A percentile compares a stretch with the other conserved stretches of the same genome.
These are phyloP conservation scores for Solanum paucissectum DNA, from an alignment of 257 asterid genomes.

Conservation along the genomic window DNA sequence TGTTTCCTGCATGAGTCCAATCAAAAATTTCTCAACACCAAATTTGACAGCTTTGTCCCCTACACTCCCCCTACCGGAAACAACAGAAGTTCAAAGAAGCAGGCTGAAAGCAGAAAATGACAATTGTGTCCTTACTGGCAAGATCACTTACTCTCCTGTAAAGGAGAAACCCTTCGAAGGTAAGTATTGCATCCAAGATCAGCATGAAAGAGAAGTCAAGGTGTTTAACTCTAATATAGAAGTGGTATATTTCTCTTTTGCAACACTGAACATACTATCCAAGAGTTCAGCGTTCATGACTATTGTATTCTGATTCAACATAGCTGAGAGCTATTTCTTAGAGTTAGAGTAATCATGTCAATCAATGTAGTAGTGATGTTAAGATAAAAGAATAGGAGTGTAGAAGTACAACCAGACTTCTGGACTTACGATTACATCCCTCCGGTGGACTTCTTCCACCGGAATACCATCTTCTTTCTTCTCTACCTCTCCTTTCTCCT, in stretches of 20 bases:
- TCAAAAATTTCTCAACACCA: background rate
- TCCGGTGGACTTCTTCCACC: background rate
- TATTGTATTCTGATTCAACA: background rate
- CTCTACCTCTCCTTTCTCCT: background rate
- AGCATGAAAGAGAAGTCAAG: background rate
- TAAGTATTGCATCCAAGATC: background rate
- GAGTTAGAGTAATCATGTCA: background rate
- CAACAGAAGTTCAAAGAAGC: background rate
- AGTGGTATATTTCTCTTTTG: background rate
- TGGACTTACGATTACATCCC: background rate
- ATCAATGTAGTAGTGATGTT: background rate
- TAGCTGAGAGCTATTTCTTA: background rate
- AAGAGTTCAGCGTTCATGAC: background rate
- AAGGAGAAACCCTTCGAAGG: background rate
- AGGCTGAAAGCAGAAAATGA: background rate
- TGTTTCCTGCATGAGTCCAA: background rate
- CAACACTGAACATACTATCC: background rate
- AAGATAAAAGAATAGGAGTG: background rate
- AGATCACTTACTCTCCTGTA: background rate
- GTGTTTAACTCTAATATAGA: background rate
- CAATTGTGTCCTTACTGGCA: background rate
- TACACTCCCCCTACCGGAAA: background rate
- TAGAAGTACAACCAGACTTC: background rate
- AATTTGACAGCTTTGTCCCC: background rate
- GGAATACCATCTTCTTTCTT: background rate